phyloP scores from a whole-genome alignment of 176 grass and related monocot species.

The Dactylis glomerata region DNA sequence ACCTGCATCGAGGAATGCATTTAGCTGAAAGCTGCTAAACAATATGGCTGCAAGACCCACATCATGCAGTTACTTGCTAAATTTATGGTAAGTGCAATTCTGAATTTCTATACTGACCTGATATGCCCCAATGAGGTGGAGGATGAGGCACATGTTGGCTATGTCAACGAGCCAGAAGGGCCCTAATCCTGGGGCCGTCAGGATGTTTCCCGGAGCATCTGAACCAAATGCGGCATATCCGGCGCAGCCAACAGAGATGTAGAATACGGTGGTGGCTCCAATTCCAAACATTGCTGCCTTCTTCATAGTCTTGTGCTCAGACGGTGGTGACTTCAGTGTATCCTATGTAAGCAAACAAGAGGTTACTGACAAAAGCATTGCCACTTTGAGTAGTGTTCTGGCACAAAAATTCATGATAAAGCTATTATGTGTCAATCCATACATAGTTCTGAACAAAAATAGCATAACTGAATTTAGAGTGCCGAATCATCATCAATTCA shows the following conservation, averaged over 20 bases:
- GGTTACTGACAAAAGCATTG: not conserved
- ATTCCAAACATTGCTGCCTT: slow-evolving; percentile 73
- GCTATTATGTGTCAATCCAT: not conserved
- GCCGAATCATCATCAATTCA: not conserved
- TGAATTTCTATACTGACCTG: slow-evolving; percentile 42
- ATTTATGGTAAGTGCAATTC: not conserved
- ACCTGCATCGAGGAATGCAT: slow-evolving; percentile 32
- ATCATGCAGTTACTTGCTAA: not conserved
- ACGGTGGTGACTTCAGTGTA: slow-evolving; percentile 64
- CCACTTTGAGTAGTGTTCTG: not conserved
- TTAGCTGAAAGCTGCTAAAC: not conserved
- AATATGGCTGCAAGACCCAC: not conserved
- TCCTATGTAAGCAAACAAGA: slow-evolving; percentile 35
- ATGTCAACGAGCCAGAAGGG: slow-evolving; percentile 76
- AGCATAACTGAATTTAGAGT: not conserved
- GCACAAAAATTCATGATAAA: not conserved
- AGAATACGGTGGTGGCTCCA: slow-evolving; percentile 66
- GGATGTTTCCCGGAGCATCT: slow-evolving; percentile 70
- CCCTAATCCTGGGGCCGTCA: slow-evolving; percentile 48
- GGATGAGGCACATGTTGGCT: slow-evolving; percentile 70
- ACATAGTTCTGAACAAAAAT: not conserved
- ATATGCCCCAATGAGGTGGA: slow-evolving; percentile 77
- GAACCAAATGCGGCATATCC: slow-evolving; percentile 71
- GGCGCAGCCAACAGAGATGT: slow-evolving; percentile 66
- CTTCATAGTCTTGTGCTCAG: slow-evolving; percentile 80